Evolutionary conservation across 768 basidiomycete species (phyloP).

Genomic region (Amanita subjunquillea): DNA sequence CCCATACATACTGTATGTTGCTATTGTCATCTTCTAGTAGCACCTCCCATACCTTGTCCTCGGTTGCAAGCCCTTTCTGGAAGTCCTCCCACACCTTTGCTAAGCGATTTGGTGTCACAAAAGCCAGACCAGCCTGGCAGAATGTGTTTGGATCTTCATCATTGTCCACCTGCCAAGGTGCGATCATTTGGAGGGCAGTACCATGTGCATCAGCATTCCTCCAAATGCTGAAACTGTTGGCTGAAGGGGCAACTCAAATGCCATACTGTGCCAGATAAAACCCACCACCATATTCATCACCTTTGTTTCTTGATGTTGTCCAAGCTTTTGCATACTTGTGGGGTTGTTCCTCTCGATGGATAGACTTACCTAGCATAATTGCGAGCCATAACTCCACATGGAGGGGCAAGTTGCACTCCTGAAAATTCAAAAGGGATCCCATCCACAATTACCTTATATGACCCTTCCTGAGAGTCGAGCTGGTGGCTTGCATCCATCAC

Average conservation of each 20-base stretch:
- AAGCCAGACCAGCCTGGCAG: not conserved
- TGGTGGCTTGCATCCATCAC: constrained; percentile 1
- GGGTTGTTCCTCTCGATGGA: not conserved
- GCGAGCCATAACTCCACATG: not conserved
- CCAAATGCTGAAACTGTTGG: not conserved
- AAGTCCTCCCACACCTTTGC: not conserved
- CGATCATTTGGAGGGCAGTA: not conserved
- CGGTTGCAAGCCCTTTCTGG: not conserved
- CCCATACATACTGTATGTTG: no score
- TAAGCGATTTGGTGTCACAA: not conserved
- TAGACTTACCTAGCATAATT: constrained; percentile 1
- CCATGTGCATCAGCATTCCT: not conserved
- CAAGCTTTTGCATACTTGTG: not conserved
- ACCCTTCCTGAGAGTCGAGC: not conserved
- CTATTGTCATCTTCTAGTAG: no score
- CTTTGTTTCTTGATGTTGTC: not conserved
- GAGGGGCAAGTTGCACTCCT: not conserved
- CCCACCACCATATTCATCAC: not conserved
- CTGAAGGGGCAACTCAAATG: not conserved
- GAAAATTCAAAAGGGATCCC: not conserved
- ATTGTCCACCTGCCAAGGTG: not conserved
- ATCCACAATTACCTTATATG: not conserved
- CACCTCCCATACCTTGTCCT: no score
- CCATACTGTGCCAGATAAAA: not conserved
- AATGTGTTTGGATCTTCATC: not conserved